Base-by-base conservation (phyloP, 768 basidiomycete genomes). In the Auricularia cornea region DNA sequence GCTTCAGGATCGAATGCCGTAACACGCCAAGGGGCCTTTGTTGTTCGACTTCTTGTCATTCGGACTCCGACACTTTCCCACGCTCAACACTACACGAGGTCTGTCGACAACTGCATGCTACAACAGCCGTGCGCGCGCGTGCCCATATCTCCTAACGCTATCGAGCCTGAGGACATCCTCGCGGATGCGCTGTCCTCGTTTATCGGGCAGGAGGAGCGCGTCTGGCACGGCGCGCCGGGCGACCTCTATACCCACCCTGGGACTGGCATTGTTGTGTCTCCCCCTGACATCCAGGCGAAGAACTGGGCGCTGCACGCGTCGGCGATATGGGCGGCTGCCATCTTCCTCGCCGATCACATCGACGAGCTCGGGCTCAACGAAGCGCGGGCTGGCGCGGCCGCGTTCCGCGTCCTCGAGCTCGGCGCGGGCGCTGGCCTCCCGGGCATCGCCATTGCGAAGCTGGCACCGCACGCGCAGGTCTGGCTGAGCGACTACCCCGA, bases 261-360 rank as follows among this genome's bases (percentile, higher is more conserved):
- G 14, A 62, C 64, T 11, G 64, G 64, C 20, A 26, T 89, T 59
- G 75, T 77, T 0, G 73, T 90, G 51, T 70, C 71, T 16, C 85
- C 81, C 2, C 89, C 90, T 12, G 86, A 90, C 69, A 86, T 89
- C 12, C 75, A 80, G 12, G 75, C 86, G 26, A 76, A 79, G 20
- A 89, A 91, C 68, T 92, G 90, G 90, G 78, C 82, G 1, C 72
- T 92, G 2, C 89, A 92, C 63, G 90, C 90, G 1, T 85, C 87
- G 28, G 87, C 87, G 18, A 83, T 92, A 69, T 92, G 89, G 90
- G 74, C 79, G 5, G 80, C 90, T 4, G 83, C 89, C 18, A 72
- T 83, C 51, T 88, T 84, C 74, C 72, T 90, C 52, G 86, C 86
- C 56, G 84, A 89, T 70, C 83, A 89, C 66, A 62, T 90, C 33